phyloP scores from a whole-genome alignment of 73 alveolate species.

The Paramecium pentaurelia region DNA sequence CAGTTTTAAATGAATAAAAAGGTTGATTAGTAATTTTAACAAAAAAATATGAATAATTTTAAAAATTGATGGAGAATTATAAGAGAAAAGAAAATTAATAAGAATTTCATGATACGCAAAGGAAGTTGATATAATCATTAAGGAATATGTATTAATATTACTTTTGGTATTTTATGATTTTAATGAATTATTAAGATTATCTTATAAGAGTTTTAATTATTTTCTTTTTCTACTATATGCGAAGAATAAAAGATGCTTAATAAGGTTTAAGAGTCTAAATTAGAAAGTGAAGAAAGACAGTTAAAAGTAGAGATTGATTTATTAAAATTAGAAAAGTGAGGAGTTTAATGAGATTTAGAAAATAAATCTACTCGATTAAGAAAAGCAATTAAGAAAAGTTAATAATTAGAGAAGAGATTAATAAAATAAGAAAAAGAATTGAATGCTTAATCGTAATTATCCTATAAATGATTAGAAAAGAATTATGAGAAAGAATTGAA shows the following conservation, averaged over 20 bases:
- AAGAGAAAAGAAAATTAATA: neutral
- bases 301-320: constrained; percentile 47
- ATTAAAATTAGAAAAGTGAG: neutral
- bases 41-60: constrained; percentile 45
- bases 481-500: neutral
- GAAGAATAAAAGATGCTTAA: neutral
- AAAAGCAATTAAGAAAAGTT: neutral
- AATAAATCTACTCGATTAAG: neutral
- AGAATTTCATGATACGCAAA: constrained; percentile 5
- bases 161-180: no score
- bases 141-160: no score
- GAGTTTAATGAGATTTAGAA: neutral
- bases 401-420: neutral
- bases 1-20: constrained; percentile 20
- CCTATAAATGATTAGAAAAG: neutral
- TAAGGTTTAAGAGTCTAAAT: neutral
- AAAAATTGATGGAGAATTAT: constrained; percentile 18
- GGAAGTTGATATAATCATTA: neutral
- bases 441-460: neutral
- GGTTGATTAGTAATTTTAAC: neutral
- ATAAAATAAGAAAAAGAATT: neutral
- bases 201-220: no score
- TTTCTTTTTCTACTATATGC: no score
- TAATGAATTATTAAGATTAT: no score
- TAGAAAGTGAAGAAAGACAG: constrained; percentile 11